These are phyloP conservation scores for Fusarium protoensiforme DNA, from an alignment of 2,329 filamentous ascomycete genomes.

Conservation along the genomic window DNA sequence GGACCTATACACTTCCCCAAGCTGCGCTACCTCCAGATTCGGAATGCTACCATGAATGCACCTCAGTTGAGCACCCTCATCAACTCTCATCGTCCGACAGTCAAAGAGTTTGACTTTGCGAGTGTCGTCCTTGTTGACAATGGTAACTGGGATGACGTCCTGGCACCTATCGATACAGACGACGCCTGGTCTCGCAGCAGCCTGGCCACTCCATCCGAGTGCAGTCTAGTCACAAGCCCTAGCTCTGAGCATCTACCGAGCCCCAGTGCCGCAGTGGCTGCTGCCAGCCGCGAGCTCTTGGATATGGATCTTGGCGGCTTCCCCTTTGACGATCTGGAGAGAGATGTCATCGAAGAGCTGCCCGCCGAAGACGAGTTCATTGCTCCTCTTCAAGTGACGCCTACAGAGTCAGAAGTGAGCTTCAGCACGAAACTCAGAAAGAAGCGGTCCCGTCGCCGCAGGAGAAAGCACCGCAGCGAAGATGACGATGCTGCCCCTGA, in stretches of 20 bases:
- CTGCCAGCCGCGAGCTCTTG: constrained; percentile 62
- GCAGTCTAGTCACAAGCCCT: constrained; percentile 48
- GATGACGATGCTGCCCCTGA: constrained; percentile 35
- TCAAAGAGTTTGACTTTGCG: constrained; percentile 84
- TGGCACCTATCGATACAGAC: constrained; percentile 71
- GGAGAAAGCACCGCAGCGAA: constrained; percentile 50
- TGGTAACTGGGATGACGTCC: constrained; percentile 84
- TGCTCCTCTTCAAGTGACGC: constrained; percentile 3
- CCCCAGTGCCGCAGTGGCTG: constrained; percentile 65
- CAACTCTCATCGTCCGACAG: constrained; percentile 70
- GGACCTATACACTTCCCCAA: constrained; percentile 73
- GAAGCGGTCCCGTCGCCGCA: constrained; percentile 50
- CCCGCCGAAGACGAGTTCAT: constrained; percentile 22
- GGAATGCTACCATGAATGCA: constrained; percentile 78
- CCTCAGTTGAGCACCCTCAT: constrained; percentile 78
- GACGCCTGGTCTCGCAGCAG: constrained; percentile 53
- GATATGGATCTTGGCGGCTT: constrained; percentile 53
- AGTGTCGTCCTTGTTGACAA: constrained; percentile 74
- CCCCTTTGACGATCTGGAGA: constrained; percentile 50
- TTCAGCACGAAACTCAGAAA: constrained; percentile 64
- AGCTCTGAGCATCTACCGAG: constrained; percentile 54
- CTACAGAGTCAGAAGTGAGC: constrained; percentile 43
- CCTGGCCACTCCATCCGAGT: constrained; percentile 42
- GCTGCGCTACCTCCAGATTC: constrained; percentile 75
- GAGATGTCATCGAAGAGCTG: constrained; percentile 45